phyloP scores from a whole-genome alignment of 306 rosid genomes.

The Luffa acutangula region DNA sequence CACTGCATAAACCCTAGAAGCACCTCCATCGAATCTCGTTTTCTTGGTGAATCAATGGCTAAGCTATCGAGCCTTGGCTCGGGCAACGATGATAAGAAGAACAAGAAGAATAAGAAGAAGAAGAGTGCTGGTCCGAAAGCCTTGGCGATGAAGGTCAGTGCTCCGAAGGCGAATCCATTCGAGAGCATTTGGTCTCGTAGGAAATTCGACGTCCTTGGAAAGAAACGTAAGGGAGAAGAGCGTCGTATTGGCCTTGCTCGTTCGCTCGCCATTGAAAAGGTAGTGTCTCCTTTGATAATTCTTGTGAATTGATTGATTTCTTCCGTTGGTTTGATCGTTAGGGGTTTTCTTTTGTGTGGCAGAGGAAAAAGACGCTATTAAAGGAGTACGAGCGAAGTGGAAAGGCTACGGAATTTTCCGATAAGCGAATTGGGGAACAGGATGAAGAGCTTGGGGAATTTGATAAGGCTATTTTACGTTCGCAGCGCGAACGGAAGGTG shows the following conservation, averaged over 20 bases:
- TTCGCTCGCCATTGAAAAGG: slow-evolving; percentile 61
- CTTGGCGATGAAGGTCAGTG: slow-evolving; percentile 58
- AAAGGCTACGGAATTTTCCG: slow-evolving; percentile 52
- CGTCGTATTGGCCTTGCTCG: slow-evolving; percentile 70
- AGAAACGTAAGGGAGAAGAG: slow-evolving; percentile 81
- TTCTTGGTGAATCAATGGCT: slow-evolving; percentile 20
- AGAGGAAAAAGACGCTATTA: slow-evolving; percentile 74
- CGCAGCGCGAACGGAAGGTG: slow-evolving; percentile 65
- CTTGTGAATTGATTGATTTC: neutral
- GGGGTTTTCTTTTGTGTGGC: neutral
- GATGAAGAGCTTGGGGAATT: slow-evolving; percentile 61
- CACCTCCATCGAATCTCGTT: neutral
- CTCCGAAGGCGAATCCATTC: slow-evolving; percentile 42
- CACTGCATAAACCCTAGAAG: slow-evolving; percentile 13
- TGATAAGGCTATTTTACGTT: slow-evolving; percentile 69
- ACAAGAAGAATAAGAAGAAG: slow-evolving; percentile 17
- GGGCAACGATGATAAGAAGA: slow-evolving; percentile 2
- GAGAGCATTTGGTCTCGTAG: slow-evolving; percentile 71
- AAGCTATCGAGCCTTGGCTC: slow-evolving; percentile 16
- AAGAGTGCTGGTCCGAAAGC: slow-evolving; percentile 40
- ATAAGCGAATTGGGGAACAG: slow-evolving; percentile 72
- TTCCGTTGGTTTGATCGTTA: neutral
- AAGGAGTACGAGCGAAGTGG: slow-evolving; percentile 65
- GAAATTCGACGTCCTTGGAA: slow-evolving; percentile 69
- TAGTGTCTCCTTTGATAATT: neutral